These are phyloP conservation scores for Chrysosporium keratinophilum DNA, from an alignment of 2,329 filamentous ascomycete species.

Conservation along the genomic window DNA sequence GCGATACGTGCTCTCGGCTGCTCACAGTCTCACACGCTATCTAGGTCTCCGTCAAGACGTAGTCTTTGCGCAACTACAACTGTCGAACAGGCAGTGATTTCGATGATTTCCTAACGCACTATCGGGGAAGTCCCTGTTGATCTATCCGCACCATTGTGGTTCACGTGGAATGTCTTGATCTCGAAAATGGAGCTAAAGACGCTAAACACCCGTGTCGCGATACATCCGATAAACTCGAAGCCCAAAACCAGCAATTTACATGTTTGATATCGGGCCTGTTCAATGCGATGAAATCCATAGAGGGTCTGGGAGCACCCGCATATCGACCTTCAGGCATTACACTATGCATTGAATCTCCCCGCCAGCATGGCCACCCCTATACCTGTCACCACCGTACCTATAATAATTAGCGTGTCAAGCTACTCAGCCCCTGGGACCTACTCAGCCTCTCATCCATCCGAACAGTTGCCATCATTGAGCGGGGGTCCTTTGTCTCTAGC, in stretches of 20 bases:
- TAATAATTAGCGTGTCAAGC: conserved; percentile 2
- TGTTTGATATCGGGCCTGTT: conserved; percentile 8
- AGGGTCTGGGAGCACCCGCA: conserved; percentile 6
- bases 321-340: conserved; percentile 4
- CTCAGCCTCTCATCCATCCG: conserved; percentile 5
- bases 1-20: neutral
- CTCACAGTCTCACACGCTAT: conserved; percentile 12
- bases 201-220: conserved; percentile 2
- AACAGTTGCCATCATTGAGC: neutral
- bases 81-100: neutral
- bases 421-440: conserved; percentile 6
- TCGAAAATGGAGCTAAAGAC: neutral
- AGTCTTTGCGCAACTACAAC: neutral
- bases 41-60: conserved; percentile 6
- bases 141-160: conserved; percentile 7
- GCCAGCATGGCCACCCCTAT: neutral
- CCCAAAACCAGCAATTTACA: conserved; percentile 11
- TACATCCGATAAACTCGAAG: conserved; percentile 1
- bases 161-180: neutral
- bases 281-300: conserved; percentile 6
- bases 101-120: neutral
- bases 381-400: conserved; percentile 4
- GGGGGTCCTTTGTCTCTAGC: neutral
- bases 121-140: conserved; percentile 7
- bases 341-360: conserved; percentile 1